A percentile compares a stretch with the other conserved stretches of the same genome.
phyloP scores from a whole-genome alignment of 805 yeast species.

The Lipomyces sp. region DNA sequence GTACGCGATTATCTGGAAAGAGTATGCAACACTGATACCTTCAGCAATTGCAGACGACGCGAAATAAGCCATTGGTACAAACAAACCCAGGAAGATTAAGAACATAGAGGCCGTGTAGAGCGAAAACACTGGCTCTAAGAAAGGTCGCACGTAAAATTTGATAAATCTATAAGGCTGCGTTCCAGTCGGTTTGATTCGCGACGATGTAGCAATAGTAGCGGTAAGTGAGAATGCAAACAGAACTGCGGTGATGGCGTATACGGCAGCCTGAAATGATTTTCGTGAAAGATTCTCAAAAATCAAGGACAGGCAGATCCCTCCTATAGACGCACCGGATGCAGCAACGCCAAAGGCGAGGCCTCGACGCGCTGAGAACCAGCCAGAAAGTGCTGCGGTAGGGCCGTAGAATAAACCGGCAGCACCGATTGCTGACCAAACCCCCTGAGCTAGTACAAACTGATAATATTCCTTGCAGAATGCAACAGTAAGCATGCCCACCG shows the following conservation, averaged over 20 bases:
- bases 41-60: constrained; percentile 41
- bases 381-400: constrained; percentile 52
- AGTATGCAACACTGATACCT: constrained; percentile 37
- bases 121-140: constrained; percentile 41
- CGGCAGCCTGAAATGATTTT: constrained; percentile 56
- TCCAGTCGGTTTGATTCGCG: constrained; percentile 39
- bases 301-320: constrained; percentile 55
- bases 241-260: constrained; percentile 55
- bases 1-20: constrained; percentile 44
- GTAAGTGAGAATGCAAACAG: constrained; percentile 43
- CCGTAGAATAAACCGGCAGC: constrained; percentile 52
- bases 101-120: constrained; percentile 38
- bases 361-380: constrained; percentile 53
- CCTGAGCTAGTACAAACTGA: constrained; percentile 60
- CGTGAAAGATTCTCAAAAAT: constrained; percentile 45
- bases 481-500: constrained; percentile 43
- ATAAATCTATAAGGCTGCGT: constrained; percentile 26
- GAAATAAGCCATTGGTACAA: constrained; percentile 44
- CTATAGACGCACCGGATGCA: constrained; percentile 58
- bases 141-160: constrained; percentile 37
- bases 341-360: constrained; percentile 55
- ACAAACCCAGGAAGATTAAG: constrained; percentile 43
- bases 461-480: constrained; percentile 50
- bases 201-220: constrained; percentile 37
- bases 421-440: constrained; percentile 55